Base-by-base conservation (phyloP, 2,329 filamentous ascomycete genomes). In the Paradendryphiella salina region DNA sequence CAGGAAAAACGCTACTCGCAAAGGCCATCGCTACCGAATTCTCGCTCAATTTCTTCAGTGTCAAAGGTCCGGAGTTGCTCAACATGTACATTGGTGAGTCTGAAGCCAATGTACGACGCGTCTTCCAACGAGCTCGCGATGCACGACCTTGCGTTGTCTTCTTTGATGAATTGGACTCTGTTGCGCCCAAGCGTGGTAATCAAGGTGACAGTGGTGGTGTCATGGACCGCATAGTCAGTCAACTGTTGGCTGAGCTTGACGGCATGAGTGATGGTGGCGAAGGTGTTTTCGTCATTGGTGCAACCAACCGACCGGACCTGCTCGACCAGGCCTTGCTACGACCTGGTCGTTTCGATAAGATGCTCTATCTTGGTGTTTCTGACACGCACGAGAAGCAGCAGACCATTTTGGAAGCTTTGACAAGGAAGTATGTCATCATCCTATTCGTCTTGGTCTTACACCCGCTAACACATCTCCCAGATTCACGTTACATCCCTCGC, bases 11-110 rank as follows among this genome's bases (percentile, higher is more conserved):
- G 1, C 76, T 96, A n/a, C 80, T 96, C 40, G 91, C 91, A 42
- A 96, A 96, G 76, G 91, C 91, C 23, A 96, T 96, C 61, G 91
- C 91, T 0, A 96, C 91, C 0, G 91, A 96, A 71, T 96, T 95
- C 76, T 93, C 88, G 56, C 83, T 96, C 71, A 96, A 96, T 71
- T 96, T 96, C 78, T 96, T 96, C 80, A 90, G 86, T 57, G 89
- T 96, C 73, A 96, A 96, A 74, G 91, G 91, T 0, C 91, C 91
- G 0, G 91, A 96, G 73, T 76, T 96, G 62, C 85, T 96, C 41
- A 96, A 96, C 75, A 96, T 96, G 91, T 96, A 96, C 70, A 95
- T 96, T 70, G 91, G 91, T 73, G 91, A 96, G 73, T 94, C 89
- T 0, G 91, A 96, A 76, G 90, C 90, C 61, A 96, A 96, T 65